Evolutionary conservation across 2,329 filamentous ascomycete species (phyloP).

Genomic region (Lecanosticta acicola): DNA sequence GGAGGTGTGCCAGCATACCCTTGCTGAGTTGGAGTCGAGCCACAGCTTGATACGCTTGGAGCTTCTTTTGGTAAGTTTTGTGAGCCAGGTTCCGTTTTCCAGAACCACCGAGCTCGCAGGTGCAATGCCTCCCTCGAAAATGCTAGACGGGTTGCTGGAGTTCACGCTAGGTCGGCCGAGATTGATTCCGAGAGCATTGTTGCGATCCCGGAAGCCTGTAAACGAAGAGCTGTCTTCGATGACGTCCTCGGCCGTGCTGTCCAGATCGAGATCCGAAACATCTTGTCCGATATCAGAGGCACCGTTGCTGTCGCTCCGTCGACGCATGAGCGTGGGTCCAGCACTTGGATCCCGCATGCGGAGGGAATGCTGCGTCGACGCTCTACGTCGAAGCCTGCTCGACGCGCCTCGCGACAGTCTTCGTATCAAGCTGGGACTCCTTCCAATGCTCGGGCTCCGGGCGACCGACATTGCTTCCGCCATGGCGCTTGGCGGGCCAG

Average conservation of each 20-base stretch:
- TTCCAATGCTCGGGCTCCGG: slow-evolving; percentile 43
- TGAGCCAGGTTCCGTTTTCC: slow-evolving; percentile 70
- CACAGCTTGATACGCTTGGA: slow-evolving; percentile 67
- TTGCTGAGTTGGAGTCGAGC: slow-evolving; percentile 76
- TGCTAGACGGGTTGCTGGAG: slow-evolving; percentile 25
- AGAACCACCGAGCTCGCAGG: slow-evolving; percentile 73
- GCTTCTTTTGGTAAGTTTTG: slow-evolving; percentile 80
- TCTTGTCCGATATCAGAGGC: slow-evolving; percentile 47
- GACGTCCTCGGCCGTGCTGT: slow-evolving; percentile 50
- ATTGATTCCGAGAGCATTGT: slow-evolving; percentile 41
- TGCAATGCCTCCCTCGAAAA: slow-evolving; percentile 47
- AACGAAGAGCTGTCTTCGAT: slow-evolving; percentile 26
- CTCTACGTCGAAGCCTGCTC: slow-evolving; percentile 65
- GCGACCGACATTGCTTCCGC: slow-evolving; percentile 54
- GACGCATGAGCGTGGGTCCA: slow-evolving; percentile 79
- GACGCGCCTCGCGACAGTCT: slow-evolving; percentile 76
- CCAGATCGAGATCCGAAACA: slow-evolving; percentile 47
- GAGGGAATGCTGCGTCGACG: slow-evolving; percentile 69
- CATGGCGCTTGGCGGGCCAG: slow-evolving; percentile 52
- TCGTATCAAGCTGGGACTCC: slow-evolving; percentile 51
- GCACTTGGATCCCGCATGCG: slow-evolving; percentile 76
- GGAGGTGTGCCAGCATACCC: slow-evolving; percentile 79
- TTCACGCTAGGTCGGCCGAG: slow-evolving; percentile 29
- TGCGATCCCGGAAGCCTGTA: slow-evolving; percentile 24
- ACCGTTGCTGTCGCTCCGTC: slow-evolving; percentile 83